Evolutionary conservation across 352 stramenopile species (phyloP), one percentile per base, ranked within the genome.

Genomic region (Blastocystis sp.): DNA sequence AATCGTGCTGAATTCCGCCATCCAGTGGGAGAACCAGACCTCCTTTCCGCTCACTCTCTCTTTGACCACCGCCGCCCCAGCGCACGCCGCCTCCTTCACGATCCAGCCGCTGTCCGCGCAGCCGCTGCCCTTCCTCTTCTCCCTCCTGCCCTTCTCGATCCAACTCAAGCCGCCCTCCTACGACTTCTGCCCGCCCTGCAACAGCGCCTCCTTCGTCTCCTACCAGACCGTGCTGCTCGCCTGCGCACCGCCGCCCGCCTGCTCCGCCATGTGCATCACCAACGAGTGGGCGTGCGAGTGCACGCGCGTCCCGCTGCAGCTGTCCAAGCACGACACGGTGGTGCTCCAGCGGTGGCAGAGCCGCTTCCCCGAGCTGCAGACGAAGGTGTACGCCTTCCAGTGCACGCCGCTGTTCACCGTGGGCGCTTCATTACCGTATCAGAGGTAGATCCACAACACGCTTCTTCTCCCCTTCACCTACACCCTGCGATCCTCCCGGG

Each of bases 41-140:
- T 67, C 56, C 11, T 28, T 59, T 10, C 56, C 74, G 1, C 52
- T 84, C 7, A 67, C 28, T 64, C 3, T 34, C 28, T 34, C 28
- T 34, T 34, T 34, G 28, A 34, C 28, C 0, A 34, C 28, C 28
- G 0, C 28, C 28, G 28, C 28, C 28, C 28, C 28, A 34, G 28
- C 28, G 28, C 28, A 34, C 28, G 5, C 5, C 5, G 67, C 48
- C 61, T 67, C 10, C 40, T 56, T 67, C 38, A 5, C 10, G 11
- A 48, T 84, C 11, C 10, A 52, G 23, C 74, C 74, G 0, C 48
- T 67, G n/a, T 66, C 74, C 0, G 23, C 41, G 17, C 23, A 59
- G 41, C 60, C 34, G 19, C 34, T 84, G 21, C 74, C 74, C 38
- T 84, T 84, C 60, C 43, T 59, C 48, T 59, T 84, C 64, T 71